Evolutionary conservation across 2,329 filamentous ascomycete genomes (phyloP), one percentile per base, ranked within the genome.

Genomic region (Botrytis elliptica): DNA sequence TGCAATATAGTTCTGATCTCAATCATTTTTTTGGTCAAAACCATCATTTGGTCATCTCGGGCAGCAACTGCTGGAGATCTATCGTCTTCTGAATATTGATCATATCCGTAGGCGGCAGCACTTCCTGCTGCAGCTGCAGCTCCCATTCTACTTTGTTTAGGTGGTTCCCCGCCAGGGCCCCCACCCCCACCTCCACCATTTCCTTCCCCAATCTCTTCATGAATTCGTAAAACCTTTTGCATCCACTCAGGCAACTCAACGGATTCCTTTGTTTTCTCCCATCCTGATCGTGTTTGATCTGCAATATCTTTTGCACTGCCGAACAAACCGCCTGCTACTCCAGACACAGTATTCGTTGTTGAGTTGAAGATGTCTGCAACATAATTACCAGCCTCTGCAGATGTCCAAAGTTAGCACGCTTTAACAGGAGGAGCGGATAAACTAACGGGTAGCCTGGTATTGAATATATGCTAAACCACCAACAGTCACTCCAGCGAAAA

Each of bases 11-110:
- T 95, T 77, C 97, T 88, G 73, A 99, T 98, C 85, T 99, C 96
- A 80, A 99, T 99, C 96, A 99, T 99, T 85, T 98, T 98, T 85
- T 96, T 95, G 2, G 97, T 99, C 80, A 99, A 86, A 78, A 98
- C 87, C 96, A 99, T 99, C 95, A 99, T 99, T 83, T 99, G 96
- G 81, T 99, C 96, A 79, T 99, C 96, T 79, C 90, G 90, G 29
- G 94, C 93, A 67, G 88, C 86, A 80, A 92, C 90, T 73, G 91
- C 89, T 33, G 84, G 86, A 14, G 86, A 85, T 72, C 90, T 86
- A 76, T 91, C 89, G 52, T 95, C 89, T 52, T 92, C 89, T 5
- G 86, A 84, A 3, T 90, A 88, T 73, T 91, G 86, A 36, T 93
- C 90, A 79, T 95, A 92, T 55, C 92, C 93, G 81, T 97, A 94